Base-by-base conservation (phyloP, 768 basidiomycete genomes). In the Tricholoma flavovirens region DNA sequence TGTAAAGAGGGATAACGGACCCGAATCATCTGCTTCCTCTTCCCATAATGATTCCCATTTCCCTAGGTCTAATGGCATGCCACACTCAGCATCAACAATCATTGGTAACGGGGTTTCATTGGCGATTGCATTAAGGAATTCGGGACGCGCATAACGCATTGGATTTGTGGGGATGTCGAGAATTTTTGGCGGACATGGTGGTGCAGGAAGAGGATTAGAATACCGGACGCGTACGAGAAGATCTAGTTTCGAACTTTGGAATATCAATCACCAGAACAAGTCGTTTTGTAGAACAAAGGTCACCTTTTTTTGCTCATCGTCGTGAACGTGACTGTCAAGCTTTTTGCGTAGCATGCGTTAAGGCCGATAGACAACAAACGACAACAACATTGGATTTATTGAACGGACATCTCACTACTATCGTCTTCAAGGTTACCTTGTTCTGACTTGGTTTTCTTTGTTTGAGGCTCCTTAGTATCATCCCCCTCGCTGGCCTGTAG, bases 141-240 rank as follows among this genome's bases (percentile, higher is more conserved):
- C 90, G 5, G 92, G 88, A 17, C 83, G 82, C 14, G 92, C 88
- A 69, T 97, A 93, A 43, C 96, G 89, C 68, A 82, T 80, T 5
- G 93, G 87, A 66, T 90, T 82, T 32, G 96, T 97, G n/a, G 89
- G 85, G 54, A 98, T 88, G 56, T 96, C 82, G 64, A 99, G 79
- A 3, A 98, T 74, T 72, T 97, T 96, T 24, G 97, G 96, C 5
- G 97, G 97, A 77, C 91, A 98, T 78, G 97, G 93, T 29, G 97
- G 97, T 11, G 93, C 79, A 1, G 96, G 96, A 2, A 99, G 82
- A 2, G 95, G 94, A 72, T 98, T 97, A 38, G 86, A 82, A 71
- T 95, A 98, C 11, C 96, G 88, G 32, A 96, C 93, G 53, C 93
- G 86, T 50, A 96, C 91, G 53, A 98, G 79, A 24, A 99, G 83